Evolutionary conservation across 225 moss, liverwort and hornwort species (phyloP).

Genomic region (Marchantia paleacea): DNA sequence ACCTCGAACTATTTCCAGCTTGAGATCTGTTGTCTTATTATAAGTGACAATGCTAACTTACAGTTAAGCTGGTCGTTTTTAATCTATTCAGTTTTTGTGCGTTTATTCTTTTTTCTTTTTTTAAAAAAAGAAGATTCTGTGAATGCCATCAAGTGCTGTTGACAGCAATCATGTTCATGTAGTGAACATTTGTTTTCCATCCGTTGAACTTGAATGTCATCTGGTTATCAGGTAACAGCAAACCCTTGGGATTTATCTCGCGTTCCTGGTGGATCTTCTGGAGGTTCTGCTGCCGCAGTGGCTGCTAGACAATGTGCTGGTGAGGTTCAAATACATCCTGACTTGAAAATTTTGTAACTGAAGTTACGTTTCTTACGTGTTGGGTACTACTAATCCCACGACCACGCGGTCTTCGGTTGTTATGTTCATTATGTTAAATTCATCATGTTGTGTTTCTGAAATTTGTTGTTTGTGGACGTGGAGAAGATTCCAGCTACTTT

Average conservation of each 20-base stretch:
- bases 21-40: too few species aligned
- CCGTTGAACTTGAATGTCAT: not conserved
- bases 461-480: not conserved
- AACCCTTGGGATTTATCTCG: conserved; percentile 96
- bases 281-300: conserved; percentile 95
- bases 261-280: conserved; percentile 95
- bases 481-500: not conserved
- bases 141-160: too few species aligned
- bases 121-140: too few species aligned
- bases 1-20: too few species aligned
- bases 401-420: not conserved
- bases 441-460: not conserved
- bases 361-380: not conserved
- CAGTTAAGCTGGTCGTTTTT: too few species aligned
- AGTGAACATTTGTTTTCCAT: too few species aligned
- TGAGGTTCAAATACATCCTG: not conserved
- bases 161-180: too few species aligned
- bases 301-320: conserved; percentile 79
- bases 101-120: too few species aligned
- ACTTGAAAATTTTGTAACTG: not conserved
- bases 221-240: conserved; percentile 54
- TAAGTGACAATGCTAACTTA: too few species aligned
- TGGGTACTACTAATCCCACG: not conserved
- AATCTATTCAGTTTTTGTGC: too few species aligned
- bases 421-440: too few species aligned